A percentile compares a stretch with the other conserved stretches of the same genome.
Evolutionary conservation across 371 early-diverging fungal genomes (phyloP).

Genomic region (Apophysomyces variabilis): DNA sequence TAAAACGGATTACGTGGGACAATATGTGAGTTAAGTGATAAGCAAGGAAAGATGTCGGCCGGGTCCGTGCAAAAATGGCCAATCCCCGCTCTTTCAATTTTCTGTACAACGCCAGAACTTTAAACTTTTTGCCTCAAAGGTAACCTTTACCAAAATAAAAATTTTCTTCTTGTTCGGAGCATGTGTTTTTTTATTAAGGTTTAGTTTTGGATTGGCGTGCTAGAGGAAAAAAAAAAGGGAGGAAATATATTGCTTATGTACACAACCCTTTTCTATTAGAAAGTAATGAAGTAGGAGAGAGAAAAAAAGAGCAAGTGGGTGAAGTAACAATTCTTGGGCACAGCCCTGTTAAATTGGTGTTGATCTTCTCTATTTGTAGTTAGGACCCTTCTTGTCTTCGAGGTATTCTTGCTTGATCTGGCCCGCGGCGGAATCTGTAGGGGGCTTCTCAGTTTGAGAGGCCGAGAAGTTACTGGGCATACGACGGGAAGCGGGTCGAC

Average conservation of each 20-base stretch:
- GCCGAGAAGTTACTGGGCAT: conserved; percentile 49
- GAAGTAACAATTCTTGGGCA: background rate
- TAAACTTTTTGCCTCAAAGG: background rate
- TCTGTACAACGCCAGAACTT: background rate
- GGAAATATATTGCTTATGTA: background rate
- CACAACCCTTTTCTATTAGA: conserved; percentile 10
- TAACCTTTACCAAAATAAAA: background rate
- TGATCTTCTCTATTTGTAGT: conserved; percentile 37
- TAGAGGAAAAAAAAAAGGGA: background rate
- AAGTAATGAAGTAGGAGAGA: background rate
- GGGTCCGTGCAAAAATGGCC: conserved; percentile 9
- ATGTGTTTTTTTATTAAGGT: conserved; percentile 9
- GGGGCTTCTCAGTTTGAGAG: conserved; percentile 21
- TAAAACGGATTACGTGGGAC: background rate
- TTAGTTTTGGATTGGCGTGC: background rate
- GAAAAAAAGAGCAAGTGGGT: background rate
- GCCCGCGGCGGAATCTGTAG: conserved; percentile 40
- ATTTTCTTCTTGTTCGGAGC: conserved; percentile 2
- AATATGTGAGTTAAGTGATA: too few species aligned
- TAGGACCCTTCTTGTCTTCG: conserved; percentile 40
- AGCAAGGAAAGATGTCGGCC: background rate
- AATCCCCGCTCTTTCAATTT: background rate
- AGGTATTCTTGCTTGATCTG: conserved; percentile 43
- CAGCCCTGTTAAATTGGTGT: conserved; percentile 1
- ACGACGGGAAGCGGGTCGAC: conserved; percentile 48